These are phyloP conservation scores for Hymenoscyphus fraxineus DNA, from an alignment of 2,329 filamentous ascomycete species.

Conservation along the genomic window DNA sequence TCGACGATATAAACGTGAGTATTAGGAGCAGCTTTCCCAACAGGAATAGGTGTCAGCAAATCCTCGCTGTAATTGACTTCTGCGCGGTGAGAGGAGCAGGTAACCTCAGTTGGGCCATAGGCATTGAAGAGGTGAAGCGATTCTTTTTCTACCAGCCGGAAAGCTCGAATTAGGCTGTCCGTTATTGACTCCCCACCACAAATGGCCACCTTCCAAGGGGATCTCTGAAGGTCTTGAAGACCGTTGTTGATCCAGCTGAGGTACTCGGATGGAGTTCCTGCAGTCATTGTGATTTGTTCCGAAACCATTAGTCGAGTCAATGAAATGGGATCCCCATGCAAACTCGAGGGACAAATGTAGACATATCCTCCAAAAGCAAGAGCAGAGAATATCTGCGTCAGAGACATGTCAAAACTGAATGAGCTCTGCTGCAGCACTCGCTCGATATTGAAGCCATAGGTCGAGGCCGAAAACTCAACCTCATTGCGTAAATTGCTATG, in stretches of 20 bases:
- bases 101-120: no score
- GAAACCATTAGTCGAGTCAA: constrained; percentile 19
- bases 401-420: constrained; percentile 17
- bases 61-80: no score
- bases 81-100: no score
- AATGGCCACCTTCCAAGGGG: no score
- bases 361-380: constrained; percentile 20
- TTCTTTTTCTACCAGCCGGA: no score
- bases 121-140: no score
- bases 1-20: no score
- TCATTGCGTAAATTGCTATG: neutral
- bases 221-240: no score
- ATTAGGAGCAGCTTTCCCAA: no score
- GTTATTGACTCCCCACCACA: no score
- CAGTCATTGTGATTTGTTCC: constrained; percentile 22
- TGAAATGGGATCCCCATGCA: constrained; percentile 20
- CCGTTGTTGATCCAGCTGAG: constrained; percentile 7
- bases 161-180: no score
- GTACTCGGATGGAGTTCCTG: constrained; percentile 27
- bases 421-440: constrained; percentile 17
- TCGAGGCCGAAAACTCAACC: neutral
- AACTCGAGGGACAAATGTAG: constrained; percentile 13
- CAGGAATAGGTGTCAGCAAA: no score
- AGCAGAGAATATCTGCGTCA: constrained; percentile 17
- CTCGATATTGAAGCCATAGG: neutral